phyloP scores from a whole-genome alignment of 805 yeast genomes.

The Zygosaccharomyces lentus region DNA sequence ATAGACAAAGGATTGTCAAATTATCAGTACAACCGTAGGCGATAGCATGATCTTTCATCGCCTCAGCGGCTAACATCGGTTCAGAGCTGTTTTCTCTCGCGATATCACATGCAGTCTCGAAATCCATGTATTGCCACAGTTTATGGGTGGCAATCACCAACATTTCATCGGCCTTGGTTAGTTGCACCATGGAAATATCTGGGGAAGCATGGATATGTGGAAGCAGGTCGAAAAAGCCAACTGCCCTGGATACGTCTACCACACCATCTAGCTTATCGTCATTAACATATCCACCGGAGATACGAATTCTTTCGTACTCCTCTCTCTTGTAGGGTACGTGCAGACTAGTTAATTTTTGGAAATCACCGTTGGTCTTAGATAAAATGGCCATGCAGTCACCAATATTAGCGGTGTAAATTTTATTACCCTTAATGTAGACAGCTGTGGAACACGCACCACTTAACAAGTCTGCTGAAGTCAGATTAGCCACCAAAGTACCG shows the following conservation, averaged over 20 bases:
- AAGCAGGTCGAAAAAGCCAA: slow-evolving; percentile 79
- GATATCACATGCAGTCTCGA: slow-evolving; percentile 86
- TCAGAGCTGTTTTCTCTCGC: slow-evolving; percentile 75
- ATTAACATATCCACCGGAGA: slow-evolving; percentile 87
- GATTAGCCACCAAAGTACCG: slow-evolving; percentile 45
- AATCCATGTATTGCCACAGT: slow-evolving; percentile 79
- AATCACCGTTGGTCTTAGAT: slow-evolving; percentile 78
- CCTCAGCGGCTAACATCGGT: slow-evolving; percentile 89
- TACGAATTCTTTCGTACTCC: slow-evolving; percentile 82
- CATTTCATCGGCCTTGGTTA: slow-evolving; percentile 74
- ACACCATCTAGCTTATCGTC: slow-evolving; percentile 83
- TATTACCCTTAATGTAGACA: slow-evolving; percentile 67
- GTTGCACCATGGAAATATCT: slow-evolving; percentile 55
- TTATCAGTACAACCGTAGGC: slow-evolving; percentile 85
- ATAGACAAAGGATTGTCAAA: slow-evolving; percentile 73
- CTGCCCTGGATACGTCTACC: slow-evolving; percentile 80
- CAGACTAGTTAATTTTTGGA: slow-evolving; percentile 60
- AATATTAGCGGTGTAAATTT: slow-evolving; percentile 74
- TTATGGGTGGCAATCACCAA: slow-evolving; percentile 78
- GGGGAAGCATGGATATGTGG: slow-evolving; percentile 92
- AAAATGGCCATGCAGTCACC: slow-evolving; percentile 87
- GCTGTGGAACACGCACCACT: slow-evolving; percentile 86
- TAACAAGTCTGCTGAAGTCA: slow-evolving; percentile 61
- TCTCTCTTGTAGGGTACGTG: slow-evolving; percentile 79
- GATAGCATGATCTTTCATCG: slow-evolving; percentile 87